Evolutionary conservation across 306 rosid genomes (phyloP).

Genomic region (Quercus aquifolioides): DNA sequence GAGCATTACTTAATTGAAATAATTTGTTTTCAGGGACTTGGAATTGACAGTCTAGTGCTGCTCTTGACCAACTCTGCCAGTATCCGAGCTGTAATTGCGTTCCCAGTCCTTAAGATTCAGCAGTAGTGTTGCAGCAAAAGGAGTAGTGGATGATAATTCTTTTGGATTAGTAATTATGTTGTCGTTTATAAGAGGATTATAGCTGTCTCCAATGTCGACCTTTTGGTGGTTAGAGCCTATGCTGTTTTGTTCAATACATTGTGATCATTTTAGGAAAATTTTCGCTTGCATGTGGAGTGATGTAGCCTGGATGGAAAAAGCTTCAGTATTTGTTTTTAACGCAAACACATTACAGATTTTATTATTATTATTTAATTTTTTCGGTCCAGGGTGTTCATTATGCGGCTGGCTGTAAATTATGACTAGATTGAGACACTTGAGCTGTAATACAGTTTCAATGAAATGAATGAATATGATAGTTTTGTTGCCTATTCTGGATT

Average conservation of each 20-base stretch:
- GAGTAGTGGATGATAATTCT: not conserved
- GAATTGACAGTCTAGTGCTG: constrained; percentile 95
- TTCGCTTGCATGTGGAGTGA: not conserved
- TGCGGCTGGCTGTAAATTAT: not conserved
- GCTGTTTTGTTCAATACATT: not conserved
- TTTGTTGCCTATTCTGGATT: not conserved
- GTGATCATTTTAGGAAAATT: not conserved
- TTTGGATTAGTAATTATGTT: not conserved
- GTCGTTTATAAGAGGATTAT: no score
- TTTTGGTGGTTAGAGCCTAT: not conserved
- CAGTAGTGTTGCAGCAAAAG: constrained; percentile 30
- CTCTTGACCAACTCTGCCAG: constrained; percentile 86
- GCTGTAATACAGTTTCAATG: not conserved
- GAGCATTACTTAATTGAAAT: constrained; percentile 13
- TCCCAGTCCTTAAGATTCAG: constrained; percentile 82
- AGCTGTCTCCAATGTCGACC: not conserved
- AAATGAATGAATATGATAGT: not conserved
- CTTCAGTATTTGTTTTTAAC: not conserved
- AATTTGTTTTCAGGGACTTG: constrained; percentile 75
- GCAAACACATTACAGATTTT: not conserved
- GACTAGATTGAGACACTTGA: not conserved
- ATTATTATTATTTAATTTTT: not conserved
- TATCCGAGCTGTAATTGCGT: constrained; percentile 94
- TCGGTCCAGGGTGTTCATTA: not conserved
- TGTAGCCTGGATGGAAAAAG: not conserved